Percentiles rank a stretch among this genome's conserved stretches.
phyloP scores from a whole-genome alignment of 805 yeast species.

The Yamadazyma nakazawae region DNA sequence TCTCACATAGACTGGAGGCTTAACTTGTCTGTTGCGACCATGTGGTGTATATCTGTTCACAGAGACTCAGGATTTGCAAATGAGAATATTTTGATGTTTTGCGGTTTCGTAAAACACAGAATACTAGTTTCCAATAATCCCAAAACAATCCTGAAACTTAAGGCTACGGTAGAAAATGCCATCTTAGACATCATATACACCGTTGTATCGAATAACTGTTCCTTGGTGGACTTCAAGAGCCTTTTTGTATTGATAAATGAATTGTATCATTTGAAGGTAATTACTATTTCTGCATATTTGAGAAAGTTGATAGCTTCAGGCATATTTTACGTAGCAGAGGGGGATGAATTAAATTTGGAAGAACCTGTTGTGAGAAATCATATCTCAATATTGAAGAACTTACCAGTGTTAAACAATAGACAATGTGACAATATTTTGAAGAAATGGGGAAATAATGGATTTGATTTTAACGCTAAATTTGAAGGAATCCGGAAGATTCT shows the following conservation, averaged over 20 bases:
- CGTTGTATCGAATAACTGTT: conserved; percentile 21
- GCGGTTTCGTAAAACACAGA: conserved; percentile 43
- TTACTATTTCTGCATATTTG: conserved; percentile 64
- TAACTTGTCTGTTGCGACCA: conserved; percentile 31
- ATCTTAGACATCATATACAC: conserved; percentile 38
- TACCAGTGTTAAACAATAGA: conserved; percentile 53
- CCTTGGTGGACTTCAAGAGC: conserved; percentile 19
- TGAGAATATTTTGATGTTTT: conserved; percentile 35
- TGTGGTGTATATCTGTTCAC: conserved; percentile 41
- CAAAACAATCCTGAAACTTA: conserved; percentile 22
- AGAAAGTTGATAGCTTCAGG: conserved; percentile 86
- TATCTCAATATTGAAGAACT: conserved; percentile 51
- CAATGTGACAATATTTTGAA: conserved; percentile 56
- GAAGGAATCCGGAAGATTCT: conserved; percentile 35
- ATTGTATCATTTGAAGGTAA: conserved; percentile 46
- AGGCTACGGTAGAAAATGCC: conserved; percentile 44
- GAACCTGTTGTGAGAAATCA: conserved; percentile 38
- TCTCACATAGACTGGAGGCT: conserved; percentile 26
- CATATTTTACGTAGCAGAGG: conserved; percentile 53
- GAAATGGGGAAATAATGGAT: conserved; percentile 40
- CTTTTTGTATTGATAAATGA: conserved; percentile 51
- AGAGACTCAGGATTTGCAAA: conserved; percentile 29
- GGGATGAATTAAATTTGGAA: conserved; percentile 5
- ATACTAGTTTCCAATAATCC: conserved; percentile 24
- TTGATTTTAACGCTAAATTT: conserved; percentile 32